Base-by-base conservation (phyloP, 495 filamentous ascomycete species). In the Pyrenula massariospora region DNA sequence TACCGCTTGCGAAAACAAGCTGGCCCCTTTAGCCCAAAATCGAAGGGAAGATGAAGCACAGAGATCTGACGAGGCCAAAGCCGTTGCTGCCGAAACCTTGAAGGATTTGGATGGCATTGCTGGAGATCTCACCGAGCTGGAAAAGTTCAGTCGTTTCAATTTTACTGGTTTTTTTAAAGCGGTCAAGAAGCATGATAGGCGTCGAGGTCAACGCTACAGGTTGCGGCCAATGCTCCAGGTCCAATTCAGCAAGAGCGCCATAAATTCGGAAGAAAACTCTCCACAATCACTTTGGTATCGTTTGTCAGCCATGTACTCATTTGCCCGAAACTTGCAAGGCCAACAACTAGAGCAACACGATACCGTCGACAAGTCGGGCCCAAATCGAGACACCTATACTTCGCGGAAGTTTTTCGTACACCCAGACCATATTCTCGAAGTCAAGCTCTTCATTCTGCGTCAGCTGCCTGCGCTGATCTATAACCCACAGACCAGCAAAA, bases 351-450 rank as follows among this genome's bases (percentile, higher is more conserved):
- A 62, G 69, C 8, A 70, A 70, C 50, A 70, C 72, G 12, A 57
- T 63, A 25, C 65, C 67, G 22, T 75, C 72, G 50, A 65, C 63
- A 56, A 70, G 71, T 11, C 68, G 71, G 21, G 77, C 73, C 31
- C 78, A 72, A 42, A 42, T 42, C 15, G 81, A 5, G 50, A 92
- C 63, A 77, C 78, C 56, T 97, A 94, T 66, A 87, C 81, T n/a
- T 89, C 90, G 22, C 83, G 93, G 70, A 98, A 97, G 74, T 98
- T 96, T 73, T 98, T 94, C 93, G 86, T 98, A 12, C 93, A 98
- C 65, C 75, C 81, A 1, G 93, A 97, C 61, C 97, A 98, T 66
- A 74, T 97, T 12, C 80, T 97, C 53, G 93, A 98, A 71, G 88
- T 96, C 59, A 96, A 96, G 74, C 96, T 93, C 12, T 84, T 85